Conservation (phyloP, 169 alveolate genomes). For the Plasmodium malariae region DNA sequence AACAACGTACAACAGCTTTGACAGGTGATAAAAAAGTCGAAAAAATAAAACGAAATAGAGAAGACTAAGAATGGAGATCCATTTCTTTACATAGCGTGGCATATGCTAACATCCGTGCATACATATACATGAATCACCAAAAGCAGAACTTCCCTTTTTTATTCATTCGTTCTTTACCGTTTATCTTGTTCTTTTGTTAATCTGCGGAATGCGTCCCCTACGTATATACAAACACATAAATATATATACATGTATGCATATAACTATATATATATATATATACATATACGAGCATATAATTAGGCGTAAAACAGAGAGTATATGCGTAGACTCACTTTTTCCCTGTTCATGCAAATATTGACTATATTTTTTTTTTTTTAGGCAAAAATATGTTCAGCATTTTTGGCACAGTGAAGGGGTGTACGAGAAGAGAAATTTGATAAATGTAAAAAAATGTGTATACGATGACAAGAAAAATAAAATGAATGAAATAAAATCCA, state of each 20-base stretch:
- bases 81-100: no score
- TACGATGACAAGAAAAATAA: neutral
- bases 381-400: constrained; percentile 40
- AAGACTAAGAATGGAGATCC: no score
- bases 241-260: neutral
- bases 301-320: neutral
- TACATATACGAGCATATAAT: neutral
- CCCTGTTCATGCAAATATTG: neutral
- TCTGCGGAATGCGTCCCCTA: neutral
- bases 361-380: neutral
- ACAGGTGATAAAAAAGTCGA: constrained; percentile 6
- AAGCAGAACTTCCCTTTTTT: no score
- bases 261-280: neutral
- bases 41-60: neutral
- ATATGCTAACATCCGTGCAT: no score
- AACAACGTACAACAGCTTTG: constrained; percentile 58
- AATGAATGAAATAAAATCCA: no score
- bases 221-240: no score
- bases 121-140: no score
- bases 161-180: no score
- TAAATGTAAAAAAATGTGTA: constrained; percentile 40
- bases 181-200: no score
- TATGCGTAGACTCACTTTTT: neutral
- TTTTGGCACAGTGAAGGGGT: constrained; percentile 33
- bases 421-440: constrained; percentile 42